Evolutionary conservation across 2,329 filamentous ascomycete genomes (phyloP), one percentile per base, ranked within the genome.

Genomic region (Fusarium guadeloupense): DNA sequence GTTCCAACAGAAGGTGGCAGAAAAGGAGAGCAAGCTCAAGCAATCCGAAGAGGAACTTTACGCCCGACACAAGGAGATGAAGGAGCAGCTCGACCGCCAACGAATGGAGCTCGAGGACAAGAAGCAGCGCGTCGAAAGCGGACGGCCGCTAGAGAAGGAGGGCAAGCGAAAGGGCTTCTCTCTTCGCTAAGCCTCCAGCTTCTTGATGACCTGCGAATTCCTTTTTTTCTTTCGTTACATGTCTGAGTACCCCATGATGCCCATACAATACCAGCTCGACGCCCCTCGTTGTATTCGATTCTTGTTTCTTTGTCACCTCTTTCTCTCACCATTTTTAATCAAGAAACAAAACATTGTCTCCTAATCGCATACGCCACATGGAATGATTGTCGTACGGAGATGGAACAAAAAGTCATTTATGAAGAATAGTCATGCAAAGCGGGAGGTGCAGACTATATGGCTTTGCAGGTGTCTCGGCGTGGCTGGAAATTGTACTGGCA

Each of bases 141-240:
- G 95, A 74, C 87, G 95, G 77, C 95, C 95, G 66, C 81, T 98
- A 81, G 95, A 98, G 83, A 93, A 98, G 83, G 94, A 98, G 84
- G 89, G 89, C 81, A 97, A 97, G 90, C 91, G 93, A 82, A 98
- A 98, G 91, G 94, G 94, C 59, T 99, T 99, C 86, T 99, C 95
- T 67, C 91, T 99, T 77, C 93, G 95, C 80, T 96, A 94, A 88
- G 68, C 68, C 43, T 28, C 39, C 58, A 55, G 45, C 52, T 21
- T 46, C 42, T 57, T 70, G 34, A 64, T 59, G 64, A 62, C 67
- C 60, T 60, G 55, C 55, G 40, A 53, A 63, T 59, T 59, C 39
- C 54, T 59, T 57, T 61, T n/a, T 59, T 66, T 62, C 61, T 67
- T 74, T 77, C 75, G 83, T 78, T 80, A 83, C 79, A 82, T 79